Conservation (phyloP, 176 grass and related monocot genomes). For the Oryza brachyantha region DNA sequence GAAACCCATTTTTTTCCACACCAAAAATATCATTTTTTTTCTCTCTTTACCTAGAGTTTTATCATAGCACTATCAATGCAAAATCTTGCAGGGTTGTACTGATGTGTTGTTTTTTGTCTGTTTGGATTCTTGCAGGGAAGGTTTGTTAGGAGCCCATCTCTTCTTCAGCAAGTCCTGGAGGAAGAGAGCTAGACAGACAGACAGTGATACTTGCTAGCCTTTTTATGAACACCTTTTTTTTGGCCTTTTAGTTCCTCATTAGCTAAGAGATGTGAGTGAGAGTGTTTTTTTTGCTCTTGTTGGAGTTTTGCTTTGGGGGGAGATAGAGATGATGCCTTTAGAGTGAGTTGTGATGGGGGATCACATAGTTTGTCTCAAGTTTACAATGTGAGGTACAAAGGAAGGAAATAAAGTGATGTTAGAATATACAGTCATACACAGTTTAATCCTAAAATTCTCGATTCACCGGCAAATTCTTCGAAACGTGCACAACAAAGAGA, state of each 20-base stretch:
- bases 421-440: slow-evolving; percentile 41
- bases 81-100: not conserved
- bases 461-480: not conserved
- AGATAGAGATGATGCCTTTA: slow-evolving; percentile 44
- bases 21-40: slow-evolving; percentile 1
- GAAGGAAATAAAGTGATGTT: slow-evolving; percentile 59
- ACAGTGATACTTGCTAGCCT: slow-evolving; percentile 44
- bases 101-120: slow-evolving; percentile 8
- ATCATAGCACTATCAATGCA: not conserved
- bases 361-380: slow-evolving; percentile 49
- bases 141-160: slow-evolving; percentile 95
- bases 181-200: slow-evolving; percentile 73
- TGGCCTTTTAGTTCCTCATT: slow-evolving; percentile 30
- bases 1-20: slow-evolving; percentile 21
- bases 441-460: no score
- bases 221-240: slow-evolving; percentile 41
- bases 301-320: slow-evolving; percentile 54
- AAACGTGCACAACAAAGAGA: not conserved
- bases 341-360: slow-evolving; percentile 24
- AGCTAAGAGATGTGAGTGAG: slow-evolving; percentile 46
- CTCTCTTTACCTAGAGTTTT: not conserved
- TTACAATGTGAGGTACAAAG: slow-evolving; percentile 58
- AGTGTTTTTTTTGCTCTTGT: slow-evolving; percentile 14
- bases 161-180: slow-evolving; percentile 80
- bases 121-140: slow-evolving; percentile 63